Percentiles rank a stretch among this genome's conserved stretches.
Conservation (phyloP, 129 eudicot genomes). For the carrot (Daucus carota) region DH1_v3.0 NC_030386.2:28861001-28861500, state of each 20-base stretch:
- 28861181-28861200: not conserved
- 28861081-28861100: not conserved
- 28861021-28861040: slow-evolving; percentile 62
- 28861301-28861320: not conserved
- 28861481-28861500: too few species aligned
- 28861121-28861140: not conserved
- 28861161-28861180: not conserved
- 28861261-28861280: not conserved
- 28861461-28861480: not conserved
- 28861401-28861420: too few species aligned
- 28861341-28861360: not conserved
- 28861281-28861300: not conserved
- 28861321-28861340: not conserved
- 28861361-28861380: too few species aligned
- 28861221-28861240: not conserved
- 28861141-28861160: not conserved
- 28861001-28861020: slow-evolving; percentile 42
- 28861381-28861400: too few species aligned
- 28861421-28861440: too few species aligned
- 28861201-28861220: not conserved
- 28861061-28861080: not conserved
- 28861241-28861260: not conserved
- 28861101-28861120: not conserved
- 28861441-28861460: not conserved
- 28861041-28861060: not conserved